Evolutionary conservation across 1,139 yeast species (phyloP), one percentile per base, ranked within the genome.

Genomic region (Zygotorulaspora mrakii): DNA sequence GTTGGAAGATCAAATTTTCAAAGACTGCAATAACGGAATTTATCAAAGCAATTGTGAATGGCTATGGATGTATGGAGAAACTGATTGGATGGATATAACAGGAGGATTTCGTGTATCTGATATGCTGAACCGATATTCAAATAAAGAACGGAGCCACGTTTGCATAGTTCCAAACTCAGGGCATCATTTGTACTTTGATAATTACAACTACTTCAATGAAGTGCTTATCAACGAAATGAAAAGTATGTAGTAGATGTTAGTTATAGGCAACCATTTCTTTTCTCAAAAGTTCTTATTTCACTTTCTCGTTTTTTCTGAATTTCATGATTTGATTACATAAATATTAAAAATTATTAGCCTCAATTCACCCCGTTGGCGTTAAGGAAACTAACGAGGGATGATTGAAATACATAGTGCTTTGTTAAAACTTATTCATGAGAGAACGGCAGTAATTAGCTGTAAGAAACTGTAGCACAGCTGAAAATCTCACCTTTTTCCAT

Each of bases 81-180:
- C 77, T 35, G 91, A 83, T 59, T 82, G 91, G 91, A 83, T 83
- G 86, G 83, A 81, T 55, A 57, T 61, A 18, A 53, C 62, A 17
- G 87, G 86, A 2, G 87, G 85, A 0, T 52, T 45, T 11, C 35
- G 51, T 7, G 54, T 56, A 13, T 48, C 57, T 2, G 36, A 48
- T 4, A 40, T 46, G 20, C 40, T 67, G 33, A 47, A 61, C 17
- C 68, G 74, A 32, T 61, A 72, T 10, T 56, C 65, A 2, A 64
- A 66, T 8, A 42, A 42, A 9, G 33, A 41, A 12, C 48, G 44
- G 28, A 53, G 65, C 47, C 66, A 62, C 27, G 73, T 77, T 9
- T 48, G 65, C 14, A 67, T 70, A 30, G 65, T 82, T 17, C 70
- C 71, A 6, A 68, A 76, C 46, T 67, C 82, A 7, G 91, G 91